phyloP scores from a whole-genome alignment of 2,329 filamentous ascomycete species.

The Calonectria multiphialidica region DNA sequence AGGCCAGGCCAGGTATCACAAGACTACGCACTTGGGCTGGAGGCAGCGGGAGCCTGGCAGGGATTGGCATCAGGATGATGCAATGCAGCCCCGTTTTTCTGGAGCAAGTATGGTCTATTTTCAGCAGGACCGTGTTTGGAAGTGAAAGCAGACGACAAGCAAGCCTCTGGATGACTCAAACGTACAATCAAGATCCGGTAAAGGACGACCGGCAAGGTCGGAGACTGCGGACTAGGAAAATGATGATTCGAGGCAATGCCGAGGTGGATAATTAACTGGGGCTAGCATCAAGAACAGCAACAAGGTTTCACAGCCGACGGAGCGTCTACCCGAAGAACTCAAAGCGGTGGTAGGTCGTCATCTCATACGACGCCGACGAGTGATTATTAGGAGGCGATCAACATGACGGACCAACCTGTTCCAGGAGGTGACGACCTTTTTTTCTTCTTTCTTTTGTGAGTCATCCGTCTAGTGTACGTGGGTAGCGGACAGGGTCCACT shows the following conservation, averaged over 20 bases:
- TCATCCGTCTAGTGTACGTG: not conserved
- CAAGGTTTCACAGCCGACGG: conserved; percentile 39
- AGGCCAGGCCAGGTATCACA: conserved; percentile 40
- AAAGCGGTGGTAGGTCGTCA: conserved; percentile 16
- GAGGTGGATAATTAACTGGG: conserved; percentile 36
- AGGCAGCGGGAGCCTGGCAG: conserved; percentile 28
- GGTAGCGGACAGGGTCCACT: not conserved
- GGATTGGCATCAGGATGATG: conserved; percentile 44
- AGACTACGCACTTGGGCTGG: conserved; percentile 32
- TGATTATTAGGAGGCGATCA: conserved; percentile 11
- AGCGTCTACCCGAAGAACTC: conserved; percentile 18
- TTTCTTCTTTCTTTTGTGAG: not conserved
- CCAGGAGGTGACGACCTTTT: not conserved
- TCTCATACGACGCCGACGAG: conserved; percentile 29
- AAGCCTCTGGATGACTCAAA: conserved; percentile 1
- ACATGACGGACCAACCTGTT: conserved; percentile 6
- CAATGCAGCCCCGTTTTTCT: conserved; percentile 41
- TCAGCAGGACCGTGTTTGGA: conserved; percentile 30
- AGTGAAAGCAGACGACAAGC: conserved; percentile 23
- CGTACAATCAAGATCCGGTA: conserved; percentile 9
- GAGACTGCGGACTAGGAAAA: conserved; percentile 23
- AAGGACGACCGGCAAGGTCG: conserved; percentile 22
- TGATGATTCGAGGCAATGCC: conserved; percentile 35
- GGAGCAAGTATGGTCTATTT: conserved; percentile 40
- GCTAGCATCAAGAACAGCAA: conserved; percentile 22